Evolutionary conservation across 140 eudicot species (phyloP), one percentile per base, ranked within the genome.

Genomic region (Oenanthe javanica): DNA sequence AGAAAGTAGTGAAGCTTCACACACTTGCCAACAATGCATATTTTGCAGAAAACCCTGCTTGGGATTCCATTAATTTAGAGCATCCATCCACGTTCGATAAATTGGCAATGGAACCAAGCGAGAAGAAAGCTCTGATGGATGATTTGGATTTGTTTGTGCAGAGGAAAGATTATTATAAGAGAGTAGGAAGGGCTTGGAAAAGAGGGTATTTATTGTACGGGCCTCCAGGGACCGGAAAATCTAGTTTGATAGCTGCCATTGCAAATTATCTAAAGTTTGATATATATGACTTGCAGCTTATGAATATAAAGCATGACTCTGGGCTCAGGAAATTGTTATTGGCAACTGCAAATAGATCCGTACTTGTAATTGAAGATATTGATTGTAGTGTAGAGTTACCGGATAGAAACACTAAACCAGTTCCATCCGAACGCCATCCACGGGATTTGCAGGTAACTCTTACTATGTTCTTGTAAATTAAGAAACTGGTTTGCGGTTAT

Each of bases 101-200:
- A 69, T 36, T 88, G 51, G 91, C 91, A 12, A 88, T 88, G 91
- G 91, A 88, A 48, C 85, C 76, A 45, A 23, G 16, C 84, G 50
- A 70, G 84, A 85, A 88, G 79, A 83, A 83, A 55, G 81, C 82
- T 64, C 72, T 88, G 8, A 85, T 83, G 5, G 89, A 88, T 12
- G 91, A 88, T 77, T 49, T 88, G 82, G 85, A 88, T 47, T n/a
- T 84, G 84, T 88, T 88, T 76, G 77, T 85, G 42, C 81, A 21
- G 78, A 85, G 91, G 63, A 81, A 76, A 50, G 88, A 87, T 18
- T 85, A 77, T 52, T 87, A 87, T 42, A 80, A 80, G 57, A 87
- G 48, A 31, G 90, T 87, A 0, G 91, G 91, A 80, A 85, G 86
- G 77, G 91, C 89, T 43, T 88, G 91, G 91, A 88, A 88, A 67